These are phyloP conservation scores for Phlyctochytrium bullatum DNA, from an alignment of 192 early-diverging fungal genomes.

Conservation along the genomic window DNA sequence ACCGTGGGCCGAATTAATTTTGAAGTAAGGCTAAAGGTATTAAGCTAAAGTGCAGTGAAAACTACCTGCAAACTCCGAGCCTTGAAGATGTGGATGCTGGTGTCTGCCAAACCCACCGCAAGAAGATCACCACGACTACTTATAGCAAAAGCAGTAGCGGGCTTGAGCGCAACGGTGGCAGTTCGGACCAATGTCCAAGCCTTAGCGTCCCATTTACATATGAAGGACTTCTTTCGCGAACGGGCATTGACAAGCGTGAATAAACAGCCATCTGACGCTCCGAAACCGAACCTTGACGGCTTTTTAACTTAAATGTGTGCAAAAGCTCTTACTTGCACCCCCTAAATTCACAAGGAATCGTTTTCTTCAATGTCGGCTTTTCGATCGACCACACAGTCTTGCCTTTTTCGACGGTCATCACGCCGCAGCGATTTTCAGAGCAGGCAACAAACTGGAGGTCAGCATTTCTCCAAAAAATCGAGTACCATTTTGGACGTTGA, in stretches of 20 bases:
- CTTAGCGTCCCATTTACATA: slow-evolving; percentile 60
- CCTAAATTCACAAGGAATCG: slow-evolving; percentile 34
- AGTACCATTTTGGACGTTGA: slow-evolving; percentile 31
- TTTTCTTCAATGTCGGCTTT: slow-evolving; percentile 28
- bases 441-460: slow-evolving; percentile 49
- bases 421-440: slow-evolving; percentile 37
- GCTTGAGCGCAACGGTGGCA: slow-evolving; percentile 49
- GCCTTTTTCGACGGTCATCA: slow-evolving; percentile 34
- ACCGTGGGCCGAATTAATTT: slow-evolving; percentile 69
- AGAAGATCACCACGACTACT: slow-evolving; percentile 70
- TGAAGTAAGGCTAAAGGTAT: slow-evolving; percentile 44
- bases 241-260: slow-evolving; percentile 67
- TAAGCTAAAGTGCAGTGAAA: background rate
- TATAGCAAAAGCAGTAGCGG: slow-evolving; percentile 65
- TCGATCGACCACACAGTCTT: slow-evolving; percentile 41
- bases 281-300: slow-evolving; percentile 55
- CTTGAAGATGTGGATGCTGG: slow-evolving; percentile 65
- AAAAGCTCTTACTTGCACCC: slow-evolving; percentile 19
- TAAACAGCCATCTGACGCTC: slow-evolving; percentile 48
- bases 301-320: background rate
- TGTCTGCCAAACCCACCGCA: slow-evolving; percentile 71
- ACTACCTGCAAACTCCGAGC: slow-evolving; percentile 53
- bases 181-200: slow-evolving; percentile 54
- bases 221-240: slow-evolving; percentile 49
- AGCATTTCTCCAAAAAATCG: slow-evolving; percentile 3